These are phyloP conservation scores for Nitzschia putrida DNA, from an alignment of 108 stramenopile species.

Conservation along the genomic window DNA sequence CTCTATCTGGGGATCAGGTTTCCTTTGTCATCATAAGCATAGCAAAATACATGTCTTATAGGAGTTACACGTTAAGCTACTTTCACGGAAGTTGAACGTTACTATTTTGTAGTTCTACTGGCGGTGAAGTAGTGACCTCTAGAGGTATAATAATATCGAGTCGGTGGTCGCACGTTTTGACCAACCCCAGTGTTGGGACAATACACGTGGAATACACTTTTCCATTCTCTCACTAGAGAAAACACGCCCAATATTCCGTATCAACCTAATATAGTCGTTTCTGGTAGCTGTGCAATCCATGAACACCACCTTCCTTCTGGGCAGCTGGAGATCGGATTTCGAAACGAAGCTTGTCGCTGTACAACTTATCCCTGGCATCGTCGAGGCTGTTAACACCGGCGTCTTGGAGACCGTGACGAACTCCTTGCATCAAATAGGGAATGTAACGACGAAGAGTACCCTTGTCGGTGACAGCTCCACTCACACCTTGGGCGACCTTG, in stretches of 20 bases:
- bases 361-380: constrained; percentile 76
- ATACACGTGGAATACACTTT: too few species aligned
- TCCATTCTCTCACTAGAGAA: too few species aligned
- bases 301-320: constrained; percentile 99
- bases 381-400: constrained; percentile 78
- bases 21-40: too few species aligned
- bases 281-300: constrained; percentile 96
- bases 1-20: neutral
- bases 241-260: neutral
- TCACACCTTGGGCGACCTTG: constrained; percentile 99
- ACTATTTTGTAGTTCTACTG: neutral
- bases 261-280: constrained; percentile 83
- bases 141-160: too few species aligned
- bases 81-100: neutral
- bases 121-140: neutral
- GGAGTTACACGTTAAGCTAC: too few species aligned
- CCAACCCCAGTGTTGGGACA: neutral
- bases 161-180: neutral
- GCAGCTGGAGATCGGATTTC: constrained; percentile 99
- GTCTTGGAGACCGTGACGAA: constrained; percentile 98
- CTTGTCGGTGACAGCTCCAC: constrained; percentile 99
- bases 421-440: constrained; percentile 96
- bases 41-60: too few species aligned
- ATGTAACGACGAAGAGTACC: constrained; percentile 96
- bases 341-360: constrained; percentile 82